phyloP scores from a whole-genome alignment of 2,329 filamentous ascomycete genomes.

The Curvularia verruculosa region DNA sequence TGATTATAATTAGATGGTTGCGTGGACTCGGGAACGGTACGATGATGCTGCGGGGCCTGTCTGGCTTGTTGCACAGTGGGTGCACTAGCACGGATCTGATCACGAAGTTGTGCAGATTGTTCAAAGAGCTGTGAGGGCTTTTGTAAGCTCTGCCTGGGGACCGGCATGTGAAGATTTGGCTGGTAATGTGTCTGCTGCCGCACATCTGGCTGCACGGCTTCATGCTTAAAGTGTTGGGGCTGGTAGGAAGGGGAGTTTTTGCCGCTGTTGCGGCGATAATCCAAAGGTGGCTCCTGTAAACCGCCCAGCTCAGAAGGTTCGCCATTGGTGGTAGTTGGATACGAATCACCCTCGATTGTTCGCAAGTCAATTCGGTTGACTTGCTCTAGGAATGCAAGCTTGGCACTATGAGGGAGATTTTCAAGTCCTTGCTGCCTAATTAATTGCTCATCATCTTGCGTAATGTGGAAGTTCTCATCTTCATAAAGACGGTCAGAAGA shows the following conservation, averaged over 20 bases:
- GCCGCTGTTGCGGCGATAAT: slow-evolving; percentile 11
- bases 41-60: slow-evolving; percentile 4
- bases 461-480: slow-evolving; percentile 3
- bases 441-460: slow-evolving; percentile 1
- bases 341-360: slow-evolving; percentile 41
- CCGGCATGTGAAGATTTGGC: slow-evolving; percentile 4
- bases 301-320: slow-evolving; percentile 24
- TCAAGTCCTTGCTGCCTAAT: slow-evolving; percentile 4
- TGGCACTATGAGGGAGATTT: slow-evolving; percentile 5
- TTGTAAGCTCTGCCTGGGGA: neutral
- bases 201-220: slow-evolving; percentile 2
- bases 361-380: slow-evolving; percentile 8
- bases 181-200: slow-evolving; percentile 15
- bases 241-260: slow-evolving; percentile 17
- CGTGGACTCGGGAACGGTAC: slow-evolving; percentile 5
- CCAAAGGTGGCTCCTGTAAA: slow-evolving; percentile 14
- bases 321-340: slow-evolving; percentile 48
- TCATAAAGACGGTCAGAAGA: neutral
- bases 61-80: slow-evolving; percentile 9
- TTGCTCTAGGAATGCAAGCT: slow-evolving; percentile 8
- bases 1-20: slow-evolving; percentile 23
- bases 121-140: slow-evolving; percentile 17
- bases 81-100: slow-evolving; percentile 22
- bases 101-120: slow-evolving; percentile 26
- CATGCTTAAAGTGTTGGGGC: slow-evolving; percentile 14